phyloP scores from a whole-genome alignment of 345 rosid genomes.

The Populus tremula region DNA sequence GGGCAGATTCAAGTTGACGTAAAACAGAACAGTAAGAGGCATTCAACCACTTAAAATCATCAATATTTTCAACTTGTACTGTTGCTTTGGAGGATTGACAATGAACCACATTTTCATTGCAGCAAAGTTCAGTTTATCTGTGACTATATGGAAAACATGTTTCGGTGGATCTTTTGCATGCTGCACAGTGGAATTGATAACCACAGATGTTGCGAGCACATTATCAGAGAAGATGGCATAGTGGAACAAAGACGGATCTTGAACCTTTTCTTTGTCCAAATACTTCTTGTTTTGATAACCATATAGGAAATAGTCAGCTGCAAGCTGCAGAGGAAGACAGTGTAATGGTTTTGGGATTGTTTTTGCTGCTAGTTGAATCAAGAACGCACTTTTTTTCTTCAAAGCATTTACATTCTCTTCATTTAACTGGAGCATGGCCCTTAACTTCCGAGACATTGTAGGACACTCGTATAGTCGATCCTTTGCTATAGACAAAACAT shows the following conservation, averaged over 20 bases:
- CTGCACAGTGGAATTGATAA: conserved; percentile 76
- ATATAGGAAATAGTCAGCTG: conserved; percentile 64
- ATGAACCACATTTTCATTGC: conserved; percentile 88
- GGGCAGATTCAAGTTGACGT: conserved; percentile 79
- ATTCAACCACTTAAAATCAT: conserved; percentile 80
- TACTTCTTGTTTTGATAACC: conserved; percentile 47
- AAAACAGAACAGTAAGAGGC: conserved; percentile 80
- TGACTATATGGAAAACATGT: conserved; percentile 90
- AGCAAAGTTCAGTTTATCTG: conserved; percentile 72
- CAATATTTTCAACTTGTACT: conserved; percentile 64
- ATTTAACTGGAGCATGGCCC: conserved; percentile 81
- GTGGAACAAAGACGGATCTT: conserved; percentile 79
- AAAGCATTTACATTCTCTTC: conserved; percentile 57
- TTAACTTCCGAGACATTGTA: conserved; percentile 64
- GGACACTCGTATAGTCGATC: conserved; percentile 75
- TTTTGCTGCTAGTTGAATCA: conserved; percentile 96
- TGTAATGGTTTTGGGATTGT: conserved; percentile 85
- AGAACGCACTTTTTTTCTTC: conserved; percentile 81
- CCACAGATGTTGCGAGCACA: conserved; percentile 91
- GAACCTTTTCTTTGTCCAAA: conserved; percentile 45
- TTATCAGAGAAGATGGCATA: conserved; percentile 96
- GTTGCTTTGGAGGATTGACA: conserved; percentile 53
- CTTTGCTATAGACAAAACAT: conserved; percentile 75
- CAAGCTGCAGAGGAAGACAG: conserved; percentile 83
- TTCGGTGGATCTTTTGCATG: conserved; percentile 73